Evolutionary conservation across 1,284 basidiomycete species (phyloP).

Genomic region (Moesziomyces sp.): DNA sequence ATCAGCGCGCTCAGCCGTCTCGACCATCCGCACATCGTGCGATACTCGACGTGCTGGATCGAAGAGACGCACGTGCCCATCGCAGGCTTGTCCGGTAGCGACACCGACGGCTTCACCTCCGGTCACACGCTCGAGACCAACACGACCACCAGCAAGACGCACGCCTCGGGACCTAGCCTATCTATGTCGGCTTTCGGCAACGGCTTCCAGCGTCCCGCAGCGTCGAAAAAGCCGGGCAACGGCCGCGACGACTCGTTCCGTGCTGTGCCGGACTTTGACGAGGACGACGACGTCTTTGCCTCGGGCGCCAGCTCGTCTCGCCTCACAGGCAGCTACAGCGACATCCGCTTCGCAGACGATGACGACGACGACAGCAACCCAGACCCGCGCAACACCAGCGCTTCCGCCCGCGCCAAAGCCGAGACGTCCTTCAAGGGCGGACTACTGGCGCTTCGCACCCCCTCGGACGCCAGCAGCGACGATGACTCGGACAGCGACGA

Average conservation of each 20-base stretch:
- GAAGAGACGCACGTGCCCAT: slow-evolving; percentile 55
- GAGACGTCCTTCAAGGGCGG: slow-evolving; percentile 21
- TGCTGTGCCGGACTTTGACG: slow-evolving; percentile 47
- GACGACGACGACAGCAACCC: slow-evolving; percentile 65
- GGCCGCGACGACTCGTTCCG: slow-evolving; percentile 40
- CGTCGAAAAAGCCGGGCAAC: neutral
- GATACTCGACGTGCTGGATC: slow-evolving; percentile 73
- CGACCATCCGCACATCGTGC: slow-evolving; percentile 88
- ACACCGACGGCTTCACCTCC: slow-evolving; percentile 41
- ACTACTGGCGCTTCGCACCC: slow-evolving; percentile 27
- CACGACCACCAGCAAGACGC: slow-evolving; percentile 46
- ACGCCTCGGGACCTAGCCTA: slow-evolving; percentile 39
- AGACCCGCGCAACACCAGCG: slow-evolving; percentile 11
- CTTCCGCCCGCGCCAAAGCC: slow-evolving; percentile 11
- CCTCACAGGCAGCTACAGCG: slow-evolving; percentile 67
- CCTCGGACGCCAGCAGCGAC: slow-evolving; percentile 34
- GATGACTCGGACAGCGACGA: slow-evolving; percentile 24
- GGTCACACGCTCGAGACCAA: slow-evolving; percentile 40
- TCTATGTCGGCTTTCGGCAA: slow-evolving; percentile 44
- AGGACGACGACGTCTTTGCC: slow-evolving; percentile 62
- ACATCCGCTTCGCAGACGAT: slow-evolving; percentile 75
- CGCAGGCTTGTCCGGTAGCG: slow-evolving; percentile 30
- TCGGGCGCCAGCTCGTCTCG: slow-evolving; percentile 69
- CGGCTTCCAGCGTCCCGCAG: slow-evolving; percentile 26
- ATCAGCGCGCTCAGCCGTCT: slow-evolving; percentile 88